These are phyloP conservation scores for Xylaria digitata DNA, from an alignment of 2,329 filamentous ascomycete genomes.

Conservation along the genomic window DNA sequence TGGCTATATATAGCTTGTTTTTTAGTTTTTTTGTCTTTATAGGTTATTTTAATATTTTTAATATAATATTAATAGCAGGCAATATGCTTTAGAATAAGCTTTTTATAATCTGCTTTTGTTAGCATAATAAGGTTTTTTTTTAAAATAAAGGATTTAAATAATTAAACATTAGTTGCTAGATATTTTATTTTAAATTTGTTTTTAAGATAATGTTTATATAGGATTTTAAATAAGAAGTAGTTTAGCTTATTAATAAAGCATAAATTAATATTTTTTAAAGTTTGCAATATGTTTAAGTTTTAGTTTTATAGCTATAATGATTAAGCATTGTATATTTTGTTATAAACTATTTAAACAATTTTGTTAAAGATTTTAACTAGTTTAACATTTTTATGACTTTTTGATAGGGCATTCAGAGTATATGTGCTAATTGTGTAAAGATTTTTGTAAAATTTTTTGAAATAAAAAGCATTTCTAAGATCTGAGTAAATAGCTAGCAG, in stretches of 20 bases:
- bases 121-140: no score
- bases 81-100: no score
- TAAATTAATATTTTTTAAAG: conserved; percentile 1
- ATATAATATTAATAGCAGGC: no score
- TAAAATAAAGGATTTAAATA: no score
- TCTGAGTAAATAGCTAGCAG: neutral
- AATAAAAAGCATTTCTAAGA: neutral
- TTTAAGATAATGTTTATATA: no score
- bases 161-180: no score
- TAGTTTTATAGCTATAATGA: neutral
- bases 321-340: neutral
- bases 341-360: neutral
- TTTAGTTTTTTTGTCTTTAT: no score
- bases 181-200: no score
- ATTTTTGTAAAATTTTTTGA: neutral
- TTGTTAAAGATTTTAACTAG: conserved; percentile 4
- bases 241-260: neutral
- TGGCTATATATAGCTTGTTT: no score
- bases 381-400: neutral
- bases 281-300: neutral
- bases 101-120: no score
- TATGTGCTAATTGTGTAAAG: neutral
- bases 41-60: no score
- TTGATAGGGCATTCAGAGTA: neutral
- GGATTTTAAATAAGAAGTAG: no score